Conservation (phyloP, 129 eudicot species). For the Kitagawia praeruptora region DNA sequence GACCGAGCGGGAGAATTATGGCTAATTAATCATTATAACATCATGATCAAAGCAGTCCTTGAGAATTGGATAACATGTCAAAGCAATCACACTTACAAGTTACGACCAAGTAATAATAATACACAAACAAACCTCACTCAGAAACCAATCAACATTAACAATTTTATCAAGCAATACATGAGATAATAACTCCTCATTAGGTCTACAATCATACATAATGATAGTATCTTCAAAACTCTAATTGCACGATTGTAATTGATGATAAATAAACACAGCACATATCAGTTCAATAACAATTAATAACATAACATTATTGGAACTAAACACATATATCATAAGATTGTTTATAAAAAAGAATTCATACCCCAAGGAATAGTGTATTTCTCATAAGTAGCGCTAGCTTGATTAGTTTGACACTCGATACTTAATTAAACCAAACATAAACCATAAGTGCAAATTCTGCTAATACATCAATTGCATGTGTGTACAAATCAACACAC, state of each 20-base stretch:
- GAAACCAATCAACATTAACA: background rate
- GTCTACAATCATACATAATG: too few relatives aligned
- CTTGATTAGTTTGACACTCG: slow-evolving; percentile 86
- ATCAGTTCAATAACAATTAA: background rate
- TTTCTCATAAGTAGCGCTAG: slow-evolving; percentile 94
- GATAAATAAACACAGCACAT: too few relatives aligned
- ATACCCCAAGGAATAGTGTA: slow-evolving; percentile 94
- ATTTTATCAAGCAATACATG: background rate
- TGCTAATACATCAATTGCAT: too few relatives aligned
- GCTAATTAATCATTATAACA: too few relatives aligned
- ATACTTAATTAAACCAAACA: slow-evolving; percentile 37
- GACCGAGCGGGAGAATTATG: too few relatives aligned
- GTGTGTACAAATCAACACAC: too few relatives aligned
- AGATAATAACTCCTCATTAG: background rate
- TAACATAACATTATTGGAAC: background rate
- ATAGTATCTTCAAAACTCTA: background rate
- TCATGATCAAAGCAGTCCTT: background rate
- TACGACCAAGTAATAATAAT: background rate
- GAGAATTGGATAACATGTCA: background rate
- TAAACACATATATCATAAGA: background rate
- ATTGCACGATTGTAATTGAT: too few relatives aligned
- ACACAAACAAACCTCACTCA: background rate
- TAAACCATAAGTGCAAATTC: background rate
- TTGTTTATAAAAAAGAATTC: slow-evolving; percentile 14
- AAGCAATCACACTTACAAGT: background rate